phyloP scores from a whole-genome alignment of 345 rosid genomes.

The Punica granatum region DNA sequence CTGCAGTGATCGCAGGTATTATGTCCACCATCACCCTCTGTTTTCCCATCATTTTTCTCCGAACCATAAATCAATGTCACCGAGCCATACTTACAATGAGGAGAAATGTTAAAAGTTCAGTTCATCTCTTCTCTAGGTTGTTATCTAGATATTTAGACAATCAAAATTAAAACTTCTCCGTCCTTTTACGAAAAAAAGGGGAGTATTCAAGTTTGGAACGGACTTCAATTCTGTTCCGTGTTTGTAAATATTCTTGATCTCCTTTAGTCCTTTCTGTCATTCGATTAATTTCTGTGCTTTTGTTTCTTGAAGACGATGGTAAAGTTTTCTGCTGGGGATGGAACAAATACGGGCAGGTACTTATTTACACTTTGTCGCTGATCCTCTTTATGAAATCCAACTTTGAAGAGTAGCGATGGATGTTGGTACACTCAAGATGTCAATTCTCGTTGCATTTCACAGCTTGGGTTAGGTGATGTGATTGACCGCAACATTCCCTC shows the following conservation, averaged over 20 bases:
- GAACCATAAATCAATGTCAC: neutral
- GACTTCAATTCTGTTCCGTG: no score
- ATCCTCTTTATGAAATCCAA: neutral
- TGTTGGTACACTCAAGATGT: neutral
- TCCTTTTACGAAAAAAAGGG: no score
- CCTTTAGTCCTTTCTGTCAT: neutral
- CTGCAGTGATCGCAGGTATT: constrained; percentile 64
- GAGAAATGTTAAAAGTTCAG: no score
- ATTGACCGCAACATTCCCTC: constrained; percentile 77
- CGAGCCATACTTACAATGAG: neutral
- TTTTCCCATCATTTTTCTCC: neutral
- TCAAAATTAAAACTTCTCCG: no score
- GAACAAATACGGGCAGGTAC: constrained; percentile 99
- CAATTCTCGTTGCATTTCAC: constrained; percentile 19
- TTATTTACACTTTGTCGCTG: neutral
- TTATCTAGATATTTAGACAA: no score
- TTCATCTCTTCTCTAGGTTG: no score
- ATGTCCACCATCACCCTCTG: neutral
- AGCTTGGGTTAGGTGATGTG: constrained; percentile 94
- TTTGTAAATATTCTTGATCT: no score
- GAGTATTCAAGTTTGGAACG: no score
- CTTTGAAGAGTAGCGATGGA: neutral
- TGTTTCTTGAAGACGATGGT: constrained; percentile 52
- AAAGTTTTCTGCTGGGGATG: constrained; percentile 95
- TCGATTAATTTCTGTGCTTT: neutral